Evolutionary conservation across 257 asterid species (phyloP).

Genomic region (Coffea canephora): DNA sequence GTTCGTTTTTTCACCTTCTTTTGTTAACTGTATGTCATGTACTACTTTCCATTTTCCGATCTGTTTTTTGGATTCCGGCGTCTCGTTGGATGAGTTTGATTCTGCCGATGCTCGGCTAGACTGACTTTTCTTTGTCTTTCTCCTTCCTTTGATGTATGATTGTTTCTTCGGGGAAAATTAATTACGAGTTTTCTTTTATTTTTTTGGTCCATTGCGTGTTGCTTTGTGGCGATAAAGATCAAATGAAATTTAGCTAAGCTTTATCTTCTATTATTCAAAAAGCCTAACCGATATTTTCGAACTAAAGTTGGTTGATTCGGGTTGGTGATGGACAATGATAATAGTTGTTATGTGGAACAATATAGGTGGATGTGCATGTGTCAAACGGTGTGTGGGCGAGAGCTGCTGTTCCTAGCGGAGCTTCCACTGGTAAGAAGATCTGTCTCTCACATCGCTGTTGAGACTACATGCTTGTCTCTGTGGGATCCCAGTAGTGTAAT

Average conservation of each 20-base stretch:
- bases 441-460: background rate
- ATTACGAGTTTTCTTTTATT: background rate
- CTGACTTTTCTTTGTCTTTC: background rate
- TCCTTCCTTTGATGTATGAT: too few species aligned
- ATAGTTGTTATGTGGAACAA: background rate
- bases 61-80: background rate
- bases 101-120: background rate
- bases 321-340: background rate
- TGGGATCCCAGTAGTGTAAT: too few species aligned
- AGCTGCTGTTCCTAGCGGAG: slow-evolving; percentile 97
- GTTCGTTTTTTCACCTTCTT: slow-evolving; percentile 8
- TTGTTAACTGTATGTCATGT: background rate
- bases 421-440: slow-evolving; percentile 72
- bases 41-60: background rate
- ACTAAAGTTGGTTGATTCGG: background rate
- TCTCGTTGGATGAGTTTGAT: background rate
- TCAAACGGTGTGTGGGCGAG: slow-evolving; percentile 60
- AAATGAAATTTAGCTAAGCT: background rate
- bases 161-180: background rate
- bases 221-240: background rate
- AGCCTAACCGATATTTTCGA: too few species aligned
- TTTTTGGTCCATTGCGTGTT: background rate
- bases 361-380: slow-evolving; percentile 64
- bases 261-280: too few species aligned
- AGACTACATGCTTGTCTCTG: too few species aligned